Percentiles rank a stretch among this genome's conserved stretches.
phyloP scores from a whole-genome alignment of 163 green algal species.

The Scenedesmus sp. region DNA sequence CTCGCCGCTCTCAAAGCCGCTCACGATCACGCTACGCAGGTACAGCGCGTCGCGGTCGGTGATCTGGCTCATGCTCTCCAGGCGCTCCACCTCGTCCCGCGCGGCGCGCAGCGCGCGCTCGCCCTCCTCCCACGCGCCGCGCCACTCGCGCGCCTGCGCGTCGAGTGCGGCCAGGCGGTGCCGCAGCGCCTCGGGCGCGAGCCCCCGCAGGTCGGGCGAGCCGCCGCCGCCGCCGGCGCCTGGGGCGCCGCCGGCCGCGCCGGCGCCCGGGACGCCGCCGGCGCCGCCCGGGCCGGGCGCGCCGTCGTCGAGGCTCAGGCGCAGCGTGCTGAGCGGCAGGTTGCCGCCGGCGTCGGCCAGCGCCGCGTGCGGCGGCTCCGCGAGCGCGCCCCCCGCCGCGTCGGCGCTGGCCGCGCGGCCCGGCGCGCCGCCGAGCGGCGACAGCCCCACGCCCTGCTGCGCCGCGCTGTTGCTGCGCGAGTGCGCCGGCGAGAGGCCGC shows the following conservation, averaged over 20 bases:
- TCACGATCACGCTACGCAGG: constrained; percentile 38
- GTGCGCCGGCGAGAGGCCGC: constrained; percentile 14
- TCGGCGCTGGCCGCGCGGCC: neutral
- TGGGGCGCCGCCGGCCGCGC: neutral
- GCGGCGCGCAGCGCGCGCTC: neutral
- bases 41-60: constrained; percentile 45
- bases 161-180: constrained; percentile 13
- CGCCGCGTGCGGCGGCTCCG: neutral
- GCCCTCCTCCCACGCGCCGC: constrained; percentile 10
- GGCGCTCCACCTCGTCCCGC: constrained; percentile 13
- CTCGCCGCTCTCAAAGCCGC: constrained; percentile 42
- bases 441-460: neutral
- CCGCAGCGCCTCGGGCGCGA: neutral
- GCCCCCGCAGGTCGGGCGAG: neutral
- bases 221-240: neutral
- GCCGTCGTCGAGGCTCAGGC: constrained; percentile 12
- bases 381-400: neutral
- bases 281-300: neutral
- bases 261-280: neutral
- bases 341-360: too few species aligned
- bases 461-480: constrained; percentile 32
- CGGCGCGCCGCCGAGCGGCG: neutral
- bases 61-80: constrained; percentile 43
- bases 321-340: constrained; percentile 43
- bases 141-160: constrained; percentile 10